These are phyloP conservation scores for Cryphonectria japonica DNA, from an alignment of 2,329 filamentous ascomycete species.

Conservation along the genomic window DNA sequence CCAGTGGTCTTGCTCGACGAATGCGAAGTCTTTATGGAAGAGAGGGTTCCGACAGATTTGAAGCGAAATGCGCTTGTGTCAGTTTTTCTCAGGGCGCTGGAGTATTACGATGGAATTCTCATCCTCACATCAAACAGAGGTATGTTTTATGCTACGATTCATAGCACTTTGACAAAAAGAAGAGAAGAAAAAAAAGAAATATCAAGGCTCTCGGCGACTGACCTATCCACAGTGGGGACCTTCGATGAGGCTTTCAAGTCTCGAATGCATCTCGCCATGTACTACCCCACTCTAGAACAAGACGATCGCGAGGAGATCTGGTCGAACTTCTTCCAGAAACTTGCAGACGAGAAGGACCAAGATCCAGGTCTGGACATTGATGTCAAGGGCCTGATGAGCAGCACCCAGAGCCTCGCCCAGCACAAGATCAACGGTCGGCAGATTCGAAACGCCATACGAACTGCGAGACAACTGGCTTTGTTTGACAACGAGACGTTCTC, in stretches of 20 bases:
- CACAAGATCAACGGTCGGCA: conserved; percentile 8
- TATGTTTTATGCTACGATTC: not conserved
- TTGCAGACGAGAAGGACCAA: conserved; percentile 21
- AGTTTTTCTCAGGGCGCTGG: conserved; percentile 38
- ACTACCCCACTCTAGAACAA: conserved; percentile 33
- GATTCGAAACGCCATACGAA: conserved; percentile 11
- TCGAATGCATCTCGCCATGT: conserved; percentile 37
- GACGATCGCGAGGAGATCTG: conserved; percentile 33
- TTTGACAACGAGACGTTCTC: not conserved
- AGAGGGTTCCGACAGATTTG: conserved; percentile 36
- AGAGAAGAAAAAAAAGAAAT: no score
- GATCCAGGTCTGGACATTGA: conserved; percentile 16
- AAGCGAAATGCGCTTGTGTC: conserved; percentile 40
- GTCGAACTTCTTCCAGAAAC: conserved; percentile 33
- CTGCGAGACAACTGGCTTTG: not conserved
- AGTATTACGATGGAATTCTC: conserved; percentile 38
- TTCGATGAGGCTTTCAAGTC: conserved; percentile 42
- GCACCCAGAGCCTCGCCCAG: not conserved
- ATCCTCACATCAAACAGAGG: conserved; percentile 39
- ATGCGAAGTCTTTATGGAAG: conserved; percentile 41
- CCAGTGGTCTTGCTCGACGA: conserved; percentile 42
- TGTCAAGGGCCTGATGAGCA: not conserved
- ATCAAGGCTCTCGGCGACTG: not conserved
- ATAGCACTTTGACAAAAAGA: no score
- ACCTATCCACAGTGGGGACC: conserved; percentile 31